These are phyloP conservation scores for Hemisphaericaspora xylofermentans DNA, from an alignment of 1,139 yeast species.

Conservation along the genomic window DNA sequence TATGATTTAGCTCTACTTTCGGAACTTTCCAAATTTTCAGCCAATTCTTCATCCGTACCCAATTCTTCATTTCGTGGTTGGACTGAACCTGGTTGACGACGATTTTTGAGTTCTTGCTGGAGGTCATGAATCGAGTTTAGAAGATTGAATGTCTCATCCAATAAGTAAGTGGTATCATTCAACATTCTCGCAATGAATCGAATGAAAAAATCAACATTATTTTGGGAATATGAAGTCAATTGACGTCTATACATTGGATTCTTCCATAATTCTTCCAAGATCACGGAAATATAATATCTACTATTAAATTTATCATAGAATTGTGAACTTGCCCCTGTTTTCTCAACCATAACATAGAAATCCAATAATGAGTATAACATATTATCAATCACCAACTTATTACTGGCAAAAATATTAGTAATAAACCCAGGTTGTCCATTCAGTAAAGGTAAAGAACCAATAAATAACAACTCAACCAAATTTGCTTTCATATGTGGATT, in stretches of 20 bases:
- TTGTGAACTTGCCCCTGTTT: conserved; percentile 93
- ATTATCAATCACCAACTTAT: conserved; percentile 62
- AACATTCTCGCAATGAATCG: conserved; percentile 91
- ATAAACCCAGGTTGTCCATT: conserved; percentile 73
- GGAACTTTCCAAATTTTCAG: conserved; percentile 53
- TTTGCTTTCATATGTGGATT: conserved; percentile 92
- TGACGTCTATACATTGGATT: conserved; percentile 66
- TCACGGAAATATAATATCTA: conserved; percentile 80
- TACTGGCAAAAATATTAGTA: conserved; percentile 60
- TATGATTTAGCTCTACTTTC: conserved; percentile 81
- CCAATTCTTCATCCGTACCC: conserved; percentile 55
- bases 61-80: conserved; percentile 35
- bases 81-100: conserved; percentile 8
- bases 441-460: conserved; percentile 64
- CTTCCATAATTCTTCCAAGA: conserved; percentile 83
- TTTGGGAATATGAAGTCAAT: conserved; percentile 62
- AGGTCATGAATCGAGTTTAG: conserved; percentile 73
- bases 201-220: conserved; percentile 78
- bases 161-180: conserved; percentile 86
- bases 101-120: conserved; percentile 55
- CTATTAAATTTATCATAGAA: conserved; percentile 94
- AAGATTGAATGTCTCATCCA: conserved; percentile 87
- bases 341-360: conserved; percentile 91
- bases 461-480: conserved; percentile 75
- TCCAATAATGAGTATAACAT: conserved; percentile 81